phyloP scores from a whole-genome alignment of 2,329 filamentous ascomycete species.

The Phialophora chinensis region DNA sequence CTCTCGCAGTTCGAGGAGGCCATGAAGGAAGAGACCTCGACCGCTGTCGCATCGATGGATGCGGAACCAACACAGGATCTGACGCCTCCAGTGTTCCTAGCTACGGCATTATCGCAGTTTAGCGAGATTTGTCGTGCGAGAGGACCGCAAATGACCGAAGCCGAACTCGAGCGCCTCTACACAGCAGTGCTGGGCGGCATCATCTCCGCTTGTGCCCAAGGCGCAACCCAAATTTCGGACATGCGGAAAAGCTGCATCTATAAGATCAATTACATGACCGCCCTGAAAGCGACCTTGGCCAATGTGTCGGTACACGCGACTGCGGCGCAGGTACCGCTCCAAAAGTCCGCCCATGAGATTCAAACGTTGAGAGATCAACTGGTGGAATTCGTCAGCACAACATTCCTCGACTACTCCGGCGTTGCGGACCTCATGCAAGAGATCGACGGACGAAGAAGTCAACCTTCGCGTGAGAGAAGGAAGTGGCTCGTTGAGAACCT shows the following conservation, averaged over 20 bases:
- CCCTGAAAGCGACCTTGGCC: constrained; percentile 62
- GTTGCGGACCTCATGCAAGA: constrained; percentile 32
- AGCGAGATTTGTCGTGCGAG: constrained; percentile 55
- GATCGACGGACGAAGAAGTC: constrained; percentile 26
- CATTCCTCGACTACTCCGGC: constrained; percentile 36
- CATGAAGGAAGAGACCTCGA: constrained; percentile 30
- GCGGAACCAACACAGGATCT: constrained; percentile 28
- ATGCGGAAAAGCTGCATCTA: constrained; percentile 56
- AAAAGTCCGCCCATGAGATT: constrained; percentile 33
- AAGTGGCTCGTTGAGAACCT: constrained; percentile 54
- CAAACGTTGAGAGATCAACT: constrained; percentile 27
- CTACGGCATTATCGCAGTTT: constrained; percentile 45
- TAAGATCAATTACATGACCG: constrained; percentile 54
- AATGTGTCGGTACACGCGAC: constrained; percentile 58
- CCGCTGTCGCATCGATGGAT: constrained; percentile 17
- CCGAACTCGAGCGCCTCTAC: constrained; percentile 77
- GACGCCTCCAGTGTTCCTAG: constrained; percentile 32
- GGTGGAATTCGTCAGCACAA: constrained; percentile 27
- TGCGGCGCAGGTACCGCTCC: constrained; percentile 33
- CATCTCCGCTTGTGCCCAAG: constrained; percentile 73
- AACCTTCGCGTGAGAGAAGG: constrained; percentile 21
- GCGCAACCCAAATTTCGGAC: constrained; percentile 54
- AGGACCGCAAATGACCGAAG: constrained; percentile 45
- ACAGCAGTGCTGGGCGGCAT: constrained; percentile 89
- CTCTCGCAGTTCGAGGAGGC: constrained; percentile 51